Evolutionary conservation across 352 stramenopile genomes (phyloP), one percentile per base, ranked within the genome.

Genomic region (Phytophthora sp.): DNA sequence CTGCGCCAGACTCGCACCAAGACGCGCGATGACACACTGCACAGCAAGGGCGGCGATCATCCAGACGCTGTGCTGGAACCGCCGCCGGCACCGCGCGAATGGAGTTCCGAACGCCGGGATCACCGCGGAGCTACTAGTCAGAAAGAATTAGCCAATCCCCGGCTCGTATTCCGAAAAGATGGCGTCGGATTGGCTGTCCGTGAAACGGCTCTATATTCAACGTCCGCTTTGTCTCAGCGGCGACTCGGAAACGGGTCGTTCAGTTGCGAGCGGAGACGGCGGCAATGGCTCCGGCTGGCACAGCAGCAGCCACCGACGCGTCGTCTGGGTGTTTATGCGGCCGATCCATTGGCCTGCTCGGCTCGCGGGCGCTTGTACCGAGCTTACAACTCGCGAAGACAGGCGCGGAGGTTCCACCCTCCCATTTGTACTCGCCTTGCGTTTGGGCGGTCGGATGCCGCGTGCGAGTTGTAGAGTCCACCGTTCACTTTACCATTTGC

Each of bases 201-300:
- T 49, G 43, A 45, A 64, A 37, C 34, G 49, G 43, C 35, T 62
- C 24, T 61, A 32, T 51, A 41, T 31, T 54, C 30, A 48, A 54
- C 37, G 34, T 63, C 50, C 28, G 37, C 32, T 66, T 66, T 71
- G 62, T 71, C 62, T 67, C 62, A 66, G 44, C 54, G 15, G n/a
- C 35, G 49, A 52, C 30, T 72, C 49, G 18, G 62, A n/a, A n/a
- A 49, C 35, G 51, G 57, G 48, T 74, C 60, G 66, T 63, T 53
- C 37, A 27, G 60, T 74, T 74, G 66, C 38, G 17, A 38, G 21
- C 5, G 27, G n/a, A n/a, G n/a, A n/a, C n/a, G n/a, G n/a, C 12
- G 53, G 62, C 54, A 57, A 41, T 37, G 38, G 7, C 42, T 52
- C 54, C 61, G 30, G 61, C 53, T 70, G 53, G 60, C 18, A 61